Evolutionary conservation across 805 yeast genomes (phyloP).

Genomic region (Zygosaccharomyces lentus): DNA sequence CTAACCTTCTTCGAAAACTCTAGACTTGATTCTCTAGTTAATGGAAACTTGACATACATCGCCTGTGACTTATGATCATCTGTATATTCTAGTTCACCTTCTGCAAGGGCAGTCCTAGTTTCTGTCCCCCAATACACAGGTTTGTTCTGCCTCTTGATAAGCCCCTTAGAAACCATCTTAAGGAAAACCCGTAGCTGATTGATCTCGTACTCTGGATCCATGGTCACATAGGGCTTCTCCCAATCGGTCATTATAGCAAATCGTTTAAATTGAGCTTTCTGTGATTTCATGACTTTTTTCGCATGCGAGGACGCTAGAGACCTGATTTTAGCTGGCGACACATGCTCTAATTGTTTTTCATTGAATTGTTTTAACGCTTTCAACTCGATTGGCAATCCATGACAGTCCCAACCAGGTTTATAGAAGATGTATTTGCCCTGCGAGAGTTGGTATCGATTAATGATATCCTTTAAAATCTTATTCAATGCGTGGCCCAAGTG

Average conservation of each 20-base stretch:
- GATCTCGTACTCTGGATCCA: slow-evolving; percentile 65
- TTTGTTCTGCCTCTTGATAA: slow-evolving; percentile 78
- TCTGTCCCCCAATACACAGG: slow-evolving; percentile 99
- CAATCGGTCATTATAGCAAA: slow-evolving; percentile 86
- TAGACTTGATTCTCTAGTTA: slow-evolving; percentile 30
- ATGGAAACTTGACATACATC: slow-evolving; percentile 63
- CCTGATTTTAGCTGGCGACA: slow-evolving; percentile 51
- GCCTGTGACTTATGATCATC: slow-evolving; percentile 65
- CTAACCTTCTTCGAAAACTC: slow-evolving; percentile 8
- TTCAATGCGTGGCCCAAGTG: slow-evolving; percentile 92
- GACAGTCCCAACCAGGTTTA: slow-evolving; percentile 98
- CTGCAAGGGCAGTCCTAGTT: slow-evolving; percentile 90
- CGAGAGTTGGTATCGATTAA: slow-evolving; percentile 64
- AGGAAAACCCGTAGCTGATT: slow-evolving; percentile 71
- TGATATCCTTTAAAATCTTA: slow-evolving; percentile 82
- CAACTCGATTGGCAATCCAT: slow-evolving; percentile 93
- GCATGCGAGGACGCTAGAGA: slow-evolving; percentile 69
- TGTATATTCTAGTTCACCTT: slow-evolving; percentile 90
- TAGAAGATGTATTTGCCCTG: slow-evolving; percentile 62
- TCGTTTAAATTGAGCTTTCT: slow-evolving; percentile 56
- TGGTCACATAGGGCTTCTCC: slow-evolving; percentile 65
- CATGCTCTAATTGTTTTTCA: slow-evolving; percentile 34
- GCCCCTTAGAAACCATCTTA: slow-evolving; percentile 55
- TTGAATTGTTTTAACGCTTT: slow-evolving; percentile 59
- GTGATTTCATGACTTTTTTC: slow-evolving; percentile 55